Evolutionary conservation across 2,329 filamentous ascomycete genomes (phyloP).

Genomic region (Aspergillus quadrilineatus): DNA sequence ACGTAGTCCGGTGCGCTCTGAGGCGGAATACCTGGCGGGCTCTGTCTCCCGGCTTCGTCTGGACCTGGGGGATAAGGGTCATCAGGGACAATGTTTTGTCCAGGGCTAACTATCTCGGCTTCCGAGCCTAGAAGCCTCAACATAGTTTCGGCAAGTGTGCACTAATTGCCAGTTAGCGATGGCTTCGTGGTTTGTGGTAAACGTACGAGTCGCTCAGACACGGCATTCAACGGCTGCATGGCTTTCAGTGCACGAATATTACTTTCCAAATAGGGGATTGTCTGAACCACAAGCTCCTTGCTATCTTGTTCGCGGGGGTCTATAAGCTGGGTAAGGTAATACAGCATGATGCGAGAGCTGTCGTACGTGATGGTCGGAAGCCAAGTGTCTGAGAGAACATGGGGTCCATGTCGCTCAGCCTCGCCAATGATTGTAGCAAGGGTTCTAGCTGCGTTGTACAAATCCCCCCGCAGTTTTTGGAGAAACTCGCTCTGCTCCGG

Average conservation of each 20-base stretch:
- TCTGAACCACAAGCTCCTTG: slow-evolving; percentile 8
- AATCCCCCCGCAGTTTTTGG: slow-evolving; percentile 1
- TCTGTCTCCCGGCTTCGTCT: slow-evolving; percentile 3
- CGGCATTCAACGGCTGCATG: slow-evolving; percentile 8
- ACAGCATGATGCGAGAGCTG: slow-evolving; percentile 13
- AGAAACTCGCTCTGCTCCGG: slow-evolving; percentile 8
- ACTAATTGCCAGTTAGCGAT: background rate
- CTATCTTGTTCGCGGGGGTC: slow-evolving; percentile 8
- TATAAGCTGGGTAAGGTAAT: slow-evolving; percentile 12
- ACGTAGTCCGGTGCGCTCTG: slow-evolving; percentile 13
- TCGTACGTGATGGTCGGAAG: slow-evolving; percentile 11
- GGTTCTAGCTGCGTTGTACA: slow-evolving; percentile 5
- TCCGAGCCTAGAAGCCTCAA: slow-evolving; percentile 5
- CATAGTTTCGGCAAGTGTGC: slow-evolving; percentile 9
- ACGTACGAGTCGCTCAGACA: slow-evolving; percentile 5
- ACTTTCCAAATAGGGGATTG: slow-evolving; percentile 8
- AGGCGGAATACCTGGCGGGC: slow-evolving; percentile 6
- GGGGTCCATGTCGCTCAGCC: slow-evolving; percentile 4
- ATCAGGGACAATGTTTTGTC: slow-evolving; percentile 10
- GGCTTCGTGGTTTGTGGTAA: background rate
- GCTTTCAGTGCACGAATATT: slow-evolving; percentile 7
- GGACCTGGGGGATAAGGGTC: slow-evolving; percentile 6
- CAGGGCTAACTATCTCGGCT: background rate
- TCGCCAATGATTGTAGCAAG: slow-evolving; percentile 6
- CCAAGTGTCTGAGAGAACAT: slow-evolving; percentile 10